These are phyloP conservation scores for Cytospora paraplurivora DNA, from an alignment of 2,329 filamentous ascomycete species.

Conservation along the genomic window DNA sequence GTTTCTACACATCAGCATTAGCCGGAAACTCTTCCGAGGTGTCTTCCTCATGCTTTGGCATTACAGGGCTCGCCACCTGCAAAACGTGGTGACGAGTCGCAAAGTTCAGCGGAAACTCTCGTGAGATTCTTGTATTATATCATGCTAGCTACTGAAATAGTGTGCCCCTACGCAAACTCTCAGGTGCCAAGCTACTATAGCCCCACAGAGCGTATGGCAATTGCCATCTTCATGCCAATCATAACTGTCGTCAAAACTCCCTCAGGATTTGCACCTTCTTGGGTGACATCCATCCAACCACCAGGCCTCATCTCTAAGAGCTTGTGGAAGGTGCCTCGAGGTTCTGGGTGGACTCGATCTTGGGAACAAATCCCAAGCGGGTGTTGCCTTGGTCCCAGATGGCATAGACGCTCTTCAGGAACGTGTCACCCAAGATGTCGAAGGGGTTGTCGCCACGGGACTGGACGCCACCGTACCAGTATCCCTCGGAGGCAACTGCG, in stretches of 20 bases:
- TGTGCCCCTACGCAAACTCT: background rate
- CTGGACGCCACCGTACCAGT: conserved; percentile 67
- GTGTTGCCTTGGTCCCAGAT: conserved; percentile 65
- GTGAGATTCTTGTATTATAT: conserved; percentile 5
- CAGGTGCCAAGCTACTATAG: background rate
- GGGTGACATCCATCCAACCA: background rate
- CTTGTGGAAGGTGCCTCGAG: conserved; percentile 32
- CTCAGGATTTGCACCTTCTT: no score
- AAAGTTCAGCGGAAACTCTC: background rate
- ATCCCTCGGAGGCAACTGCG: conserved; percentile 45
- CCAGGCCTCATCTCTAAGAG: conserved; percentile 3
- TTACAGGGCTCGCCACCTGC: background rate
- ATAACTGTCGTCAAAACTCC: background rate
- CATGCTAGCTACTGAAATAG: conserved; percentile 1
- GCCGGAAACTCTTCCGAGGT: no score
- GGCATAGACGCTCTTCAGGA: conserved; percentile 67
- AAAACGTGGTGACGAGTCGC: background rate
- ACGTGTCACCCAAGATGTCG: conserved; percentile 66
- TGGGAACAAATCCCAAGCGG: conserved; percentile 62
- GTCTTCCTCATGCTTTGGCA: background rate
- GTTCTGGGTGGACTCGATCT: conserved; percentile 45
- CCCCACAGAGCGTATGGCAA: background rate
- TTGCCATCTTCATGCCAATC: conserved; percentile 3
- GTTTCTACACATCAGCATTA: no score
- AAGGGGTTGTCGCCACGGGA: conserved; percentile 59